These are phyloP conservation scores for Phytophthora sp. DNA, from an alignment of 352 stramenopile genomes.

Conservation along the genomic window DNA sequence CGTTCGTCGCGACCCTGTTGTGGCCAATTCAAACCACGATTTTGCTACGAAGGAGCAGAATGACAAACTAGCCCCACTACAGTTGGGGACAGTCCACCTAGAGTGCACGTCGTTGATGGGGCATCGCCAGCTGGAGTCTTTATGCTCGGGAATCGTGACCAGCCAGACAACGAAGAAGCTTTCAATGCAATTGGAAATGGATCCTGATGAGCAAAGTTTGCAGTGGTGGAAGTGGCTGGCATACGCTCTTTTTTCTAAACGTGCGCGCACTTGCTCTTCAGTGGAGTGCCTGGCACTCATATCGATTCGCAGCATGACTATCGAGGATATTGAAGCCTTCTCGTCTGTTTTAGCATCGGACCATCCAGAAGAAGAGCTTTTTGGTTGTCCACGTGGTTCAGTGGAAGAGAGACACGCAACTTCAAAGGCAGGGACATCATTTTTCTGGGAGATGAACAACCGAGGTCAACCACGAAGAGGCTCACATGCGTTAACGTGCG, in stretches of 20 bases:
- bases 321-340: slow-evolving; percentile 1
- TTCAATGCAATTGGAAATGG: slow-evolving; percentile 6
- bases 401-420: neutral
- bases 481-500: neutral
- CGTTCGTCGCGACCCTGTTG: neutral
- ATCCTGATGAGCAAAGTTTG: neutral
- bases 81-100: neutral
- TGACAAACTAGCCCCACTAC: neutral
- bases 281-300: slow-evolving; percentile 5
- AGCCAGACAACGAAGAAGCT: slow-evolving; percentile 19
- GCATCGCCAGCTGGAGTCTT: neutral
- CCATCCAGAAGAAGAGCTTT: slow-evolving; percentile 13
- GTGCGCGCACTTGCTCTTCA: neutral
- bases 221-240: slow-evolving; percentile 22
- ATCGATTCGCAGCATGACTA: slow-evolving; percentile 3
- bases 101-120: neutral
- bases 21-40: neutral
- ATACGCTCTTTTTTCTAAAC: slow-evolving; percentile 15
- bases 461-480: neutral
- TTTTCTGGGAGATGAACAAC: slow-evolving; percentile 9
- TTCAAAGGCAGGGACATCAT: neutral
- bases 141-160: slow-evolving; percentile 13
- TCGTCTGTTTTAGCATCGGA: neutral
- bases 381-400: neutral
- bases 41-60: neutral